Conservation (phyloP, 2,329 filamentous ascomycete species). For the Phaeosphaeria sp. region DNA sequence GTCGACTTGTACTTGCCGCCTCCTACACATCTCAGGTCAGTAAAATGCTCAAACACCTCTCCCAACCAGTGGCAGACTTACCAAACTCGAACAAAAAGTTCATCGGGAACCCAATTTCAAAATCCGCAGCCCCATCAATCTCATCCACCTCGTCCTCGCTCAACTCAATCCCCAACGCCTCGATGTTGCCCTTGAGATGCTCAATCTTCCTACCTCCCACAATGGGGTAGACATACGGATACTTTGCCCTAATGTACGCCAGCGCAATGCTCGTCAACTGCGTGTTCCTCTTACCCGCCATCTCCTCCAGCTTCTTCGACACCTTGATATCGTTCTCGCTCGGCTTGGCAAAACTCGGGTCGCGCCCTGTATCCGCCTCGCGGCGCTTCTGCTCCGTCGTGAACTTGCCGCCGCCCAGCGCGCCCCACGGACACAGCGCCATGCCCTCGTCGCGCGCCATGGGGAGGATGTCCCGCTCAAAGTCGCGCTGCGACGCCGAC, state of each 20-base stretch:
- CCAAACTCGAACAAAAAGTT: slow-evolving; percentile 54
- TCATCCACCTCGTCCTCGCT: slow-evolving; percentile 60
- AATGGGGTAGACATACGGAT: slow-evolving; percentile 76
- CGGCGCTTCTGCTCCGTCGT: slow-evolving; percentile 42
- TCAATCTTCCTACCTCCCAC: slow-evolving; percentile 75
- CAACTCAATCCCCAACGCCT: slow-evolving; percentile 59
- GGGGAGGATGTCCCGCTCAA: slow-evolving; percentile 73
- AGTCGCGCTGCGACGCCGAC: slow-evolving; percentile 67
- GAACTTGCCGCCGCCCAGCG: slow-evolving; percentile 58
- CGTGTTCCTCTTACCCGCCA: slow-evolving; percentile 63
- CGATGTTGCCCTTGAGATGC: slow-evolving; percentile 71
- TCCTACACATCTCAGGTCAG: not conserved
- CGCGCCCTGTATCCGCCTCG: slow-evolving; percentile 42
- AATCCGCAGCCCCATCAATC: slow-evolving; percentile 57
- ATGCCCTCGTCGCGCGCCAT: slow-evolving; percentile 70
- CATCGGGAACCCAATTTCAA: slow-evolving; percentile 17
- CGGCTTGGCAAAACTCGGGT: slow-evolving; percentile 39
- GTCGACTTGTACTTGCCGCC: slow-evolving; percentile 33
- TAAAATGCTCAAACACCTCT: no score
- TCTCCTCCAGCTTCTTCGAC: slow-evolving; percentile 64
- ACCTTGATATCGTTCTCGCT: slow-evolving; percentile 59
- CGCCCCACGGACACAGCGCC: slow-evolving; percentile 63
- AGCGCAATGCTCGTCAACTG: slow-evolving; percentile 67
- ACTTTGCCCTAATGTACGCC: slow-evolving; percentile 75
- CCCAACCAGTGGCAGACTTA: no score